phyloP scores from a whole-genome alignment of 345 rosid species.

The Dovyalis caffra region DNA sequence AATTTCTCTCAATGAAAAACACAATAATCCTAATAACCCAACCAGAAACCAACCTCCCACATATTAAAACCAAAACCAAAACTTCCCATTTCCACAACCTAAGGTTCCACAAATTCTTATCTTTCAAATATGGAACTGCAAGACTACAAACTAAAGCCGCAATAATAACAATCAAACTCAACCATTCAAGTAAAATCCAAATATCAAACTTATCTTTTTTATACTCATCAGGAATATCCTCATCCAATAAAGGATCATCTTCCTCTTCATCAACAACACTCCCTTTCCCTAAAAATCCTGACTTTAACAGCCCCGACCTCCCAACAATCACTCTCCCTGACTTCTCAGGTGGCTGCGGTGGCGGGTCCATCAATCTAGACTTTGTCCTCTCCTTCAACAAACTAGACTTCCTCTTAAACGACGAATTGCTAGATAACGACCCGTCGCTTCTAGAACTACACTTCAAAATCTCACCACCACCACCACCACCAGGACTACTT shows the following conservation, averaged over 20 bases:
- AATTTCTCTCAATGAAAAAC: conserved; percentile 35
- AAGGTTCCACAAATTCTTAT: conserved; percentile 17
- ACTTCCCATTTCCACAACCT: conserved; percentile 31
- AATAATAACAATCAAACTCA: conserved; percentile 26
- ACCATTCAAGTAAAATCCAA: conserved; percentile 28
- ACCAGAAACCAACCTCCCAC: conserved; percentile 34
- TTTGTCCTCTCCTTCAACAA: conserved; percentile 27
- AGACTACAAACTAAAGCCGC: conserved; percentile 30
- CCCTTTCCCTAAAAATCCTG: conserved; percentile 26
- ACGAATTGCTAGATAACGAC: conserved; percentile 9
- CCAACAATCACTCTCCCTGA: conserved; percentile 22
- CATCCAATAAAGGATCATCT: conserved; percentile 29
- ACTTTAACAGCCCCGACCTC: conserved; percentile 30
- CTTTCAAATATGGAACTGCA: conserved; percentile 8
- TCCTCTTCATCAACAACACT: conserved; percentile 26
- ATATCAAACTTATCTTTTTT: conserved; percentile 20
- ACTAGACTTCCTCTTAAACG: conserved; percentile 25
- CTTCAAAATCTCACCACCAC: conserved; percentile 24
- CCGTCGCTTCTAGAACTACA: conserved; percentile 20
- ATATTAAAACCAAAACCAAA: conserved; percentile 23
- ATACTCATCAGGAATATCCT: conserved; percentile 24
- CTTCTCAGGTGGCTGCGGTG: conserved; percentile 14
- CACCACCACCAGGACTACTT: neutral
- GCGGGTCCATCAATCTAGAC: conserved; percentile 31
- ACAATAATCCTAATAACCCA: conserved; percentile 31